Percentiles rank a stretch among this genome's conserved stretches.
phyloP scores from a whole-genome alignment of 164 flowering plant genomes.

The Platanus orientalis region DNA sequence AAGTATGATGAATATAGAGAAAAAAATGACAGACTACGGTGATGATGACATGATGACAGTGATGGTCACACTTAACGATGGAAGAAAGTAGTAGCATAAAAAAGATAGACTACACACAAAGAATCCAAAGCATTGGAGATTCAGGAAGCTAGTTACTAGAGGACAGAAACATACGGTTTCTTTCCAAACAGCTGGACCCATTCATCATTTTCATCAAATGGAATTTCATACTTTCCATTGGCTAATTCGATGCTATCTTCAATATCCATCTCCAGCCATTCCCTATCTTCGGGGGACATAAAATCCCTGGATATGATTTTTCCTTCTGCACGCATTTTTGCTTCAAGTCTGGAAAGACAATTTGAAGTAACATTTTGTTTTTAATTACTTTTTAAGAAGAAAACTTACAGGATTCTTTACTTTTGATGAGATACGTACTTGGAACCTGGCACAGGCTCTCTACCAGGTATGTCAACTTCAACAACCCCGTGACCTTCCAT shows the following conservation, averaged over 20 bases:
- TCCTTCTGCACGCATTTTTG: constrained; percentile 85
- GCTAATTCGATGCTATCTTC: constrained; percentile 70
- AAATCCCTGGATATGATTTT: constrained; percentile 67
- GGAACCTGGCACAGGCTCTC: constrained; percentile 89
- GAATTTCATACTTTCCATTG: constrained; percentile 47
- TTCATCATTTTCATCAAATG: constrained; percentile 66
- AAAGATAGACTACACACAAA: too few species aligned
- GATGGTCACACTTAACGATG: too few species aligned
- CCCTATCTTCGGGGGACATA: constrained; percentile 80
- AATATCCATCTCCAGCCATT: constrained; percentile 95
- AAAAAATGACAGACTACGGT: too few species aligned
- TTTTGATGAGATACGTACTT: constrained; percentile 49
- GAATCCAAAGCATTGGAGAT: too few species aligned
- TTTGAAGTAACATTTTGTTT: neutral
- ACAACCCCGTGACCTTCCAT: constrained; percentile 97
- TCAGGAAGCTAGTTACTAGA: too few species aligned
- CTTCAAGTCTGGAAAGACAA: constrained; percentile 62
- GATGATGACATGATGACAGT: too few species aligned
- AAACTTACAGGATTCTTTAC: neutral
- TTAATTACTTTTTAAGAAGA: neutral
- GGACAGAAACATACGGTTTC: constrained; percentile 64
- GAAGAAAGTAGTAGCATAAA: too few species aligned
- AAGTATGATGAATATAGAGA: too few species aligned
- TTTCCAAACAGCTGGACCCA: constrained; percentile 64
- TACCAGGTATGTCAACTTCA: constrained; percentile 82